phyloP scores from a whole-genome alignment of 2,329 filamentous ascomycete species.

The Ascochyta viciae-villosae region DNA sequence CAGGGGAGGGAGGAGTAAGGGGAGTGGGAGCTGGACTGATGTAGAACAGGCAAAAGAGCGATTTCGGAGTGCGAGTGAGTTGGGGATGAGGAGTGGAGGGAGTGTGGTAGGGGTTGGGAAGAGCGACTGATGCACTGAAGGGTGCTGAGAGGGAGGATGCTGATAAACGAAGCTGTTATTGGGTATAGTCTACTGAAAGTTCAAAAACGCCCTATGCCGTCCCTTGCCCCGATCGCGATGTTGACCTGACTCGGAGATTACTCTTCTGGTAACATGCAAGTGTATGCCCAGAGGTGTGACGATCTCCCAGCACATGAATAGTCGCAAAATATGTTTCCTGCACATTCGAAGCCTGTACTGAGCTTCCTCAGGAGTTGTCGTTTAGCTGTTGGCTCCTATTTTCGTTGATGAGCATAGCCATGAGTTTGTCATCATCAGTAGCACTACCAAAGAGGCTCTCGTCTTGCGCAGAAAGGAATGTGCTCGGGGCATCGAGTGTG shows the following conservation, averaged over 20 bases:
- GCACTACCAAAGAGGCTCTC: slow-evolving; percentile 3
- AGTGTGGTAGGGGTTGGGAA: slow-evolving; percentile 43
- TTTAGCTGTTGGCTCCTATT: background rate
- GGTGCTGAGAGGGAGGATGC: background rate
- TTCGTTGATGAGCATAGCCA: slow-evolving; percentile 22
- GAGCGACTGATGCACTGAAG: slow-evolving; percentile 35
- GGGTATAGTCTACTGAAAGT: background rate
- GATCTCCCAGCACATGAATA: background rate
- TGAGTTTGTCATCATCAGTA: slow-evolving; percentile 11
- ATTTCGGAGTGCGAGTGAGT: slow-evolving; percentile 38
- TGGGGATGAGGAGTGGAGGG: slow-evolving; percentile 33
- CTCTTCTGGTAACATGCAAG: background rate
- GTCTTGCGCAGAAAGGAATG: background rate
- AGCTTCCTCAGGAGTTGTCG: background rate
- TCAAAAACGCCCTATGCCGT: background rate
- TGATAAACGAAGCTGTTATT: background rate
- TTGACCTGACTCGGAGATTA: background rate
- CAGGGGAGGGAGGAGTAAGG: slow-evolving; percentile 18
- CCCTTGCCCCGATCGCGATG: background rate
- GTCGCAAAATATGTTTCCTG: background rate
- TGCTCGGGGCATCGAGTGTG: slow-evolving; percentile 10
- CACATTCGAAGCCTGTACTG: background rate
- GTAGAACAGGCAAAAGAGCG: slow-evolving; percentile 30
- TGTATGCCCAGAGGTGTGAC: background rate
- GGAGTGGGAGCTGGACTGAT: slow-evolving; percentile 23